These are phyloP conservation scores for Avena atlantica DNA, from an alignment of 176 grass and related monocot species.

Conservation along the genomic window DNA sequence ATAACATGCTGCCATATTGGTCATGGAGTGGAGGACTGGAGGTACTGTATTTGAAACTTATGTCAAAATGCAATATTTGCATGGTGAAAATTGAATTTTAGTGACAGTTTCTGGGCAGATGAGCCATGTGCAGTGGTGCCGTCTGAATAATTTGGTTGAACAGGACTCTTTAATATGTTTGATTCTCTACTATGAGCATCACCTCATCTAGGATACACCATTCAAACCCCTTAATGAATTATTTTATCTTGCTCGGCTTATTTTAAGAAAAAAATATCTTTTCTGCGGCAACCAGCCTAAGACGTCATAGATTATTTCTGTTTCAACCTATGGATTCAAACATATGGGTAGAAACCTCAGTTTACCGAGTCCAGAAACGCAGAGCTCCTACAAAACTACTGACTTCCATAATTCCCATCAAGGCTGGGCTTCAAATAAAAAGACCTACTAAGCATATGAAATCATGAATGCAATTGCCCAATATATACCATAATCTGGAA, in stretches of 20 bases:
- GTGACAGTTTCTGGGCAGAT: constrained; percentile 27
- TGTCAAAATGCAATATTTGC: not conserved
- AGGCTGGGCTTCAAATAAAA: not conserved
- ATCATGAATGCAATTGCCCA: not conserved
- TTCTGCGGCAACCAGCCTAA: not conserved
- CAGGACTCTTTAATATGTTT: not conserved
- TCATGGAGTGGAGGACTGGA: constrained; percentile 12
- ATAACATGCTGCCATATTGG: not conserved
- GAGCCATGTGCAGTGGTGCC: not conserved
- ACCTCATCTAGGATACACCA: constrained; percentile 1
- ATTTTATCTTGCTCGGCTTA: not conserved
- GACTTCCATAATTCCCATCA: not conserved
- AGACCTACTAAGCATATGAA: constrained; percentile 9
- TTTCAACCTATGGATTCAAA: constrained; percentile 6
- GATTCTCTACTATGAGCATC: not conserved
- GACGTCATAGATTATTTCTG: not conserved
- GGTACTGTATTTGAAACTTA: constrained; percentile 14
- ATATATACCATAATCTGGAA: constrained; percentile 11
- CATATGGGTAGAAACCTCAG: not conserved
- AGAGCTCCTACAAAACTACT: not conserved
- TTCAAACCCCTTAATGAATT: not conserved
- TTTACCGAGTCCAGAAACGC: not conserved
- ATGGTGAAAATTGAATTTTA: constrained; percentile 6
- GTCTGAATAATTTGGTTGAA: constrained; percentile 2
- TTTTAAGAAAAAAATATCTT: not conserved